A percentile compares a stretch with the other conserved stretches of the same genome.
phyloP scores from a whole-genome alignment of 768 basidiomycete species.

The Suillus placidus region DNA sequence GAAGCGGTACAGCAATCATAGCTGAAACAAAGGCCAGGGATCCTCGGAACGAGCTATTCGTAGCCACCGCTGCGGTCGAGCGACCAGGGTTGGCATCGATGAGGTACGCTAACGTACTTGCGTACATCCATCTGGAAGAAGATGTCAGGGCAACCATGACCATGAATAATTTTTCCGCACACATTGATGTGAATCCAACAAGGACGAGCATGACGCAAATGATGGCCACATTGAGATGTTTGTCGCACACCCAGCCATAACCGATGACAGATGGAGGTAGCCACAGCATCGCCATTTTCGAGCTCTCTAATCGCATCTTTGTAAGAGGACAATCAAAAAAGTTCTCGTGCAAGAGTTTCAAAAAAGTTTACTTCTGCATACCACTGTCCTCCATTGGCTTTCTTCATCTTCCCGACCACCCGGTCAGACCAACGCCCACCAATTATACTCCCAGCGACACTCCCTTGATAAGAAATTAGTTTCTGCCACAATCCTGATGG shows the following conservation, averaged over 20 bases:
- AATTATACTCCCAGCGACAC: slow-evolving; percentile 52
- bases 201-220: slow-evolving; percentile 74
- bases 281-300: slow-evolving; percentile 53
- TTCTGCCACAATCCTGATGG: not conserved
- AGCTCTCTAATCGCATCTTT: slow-evolving; percentile 75
- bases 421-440: slow-evolving; percentile 65
- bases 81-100: slow-evolving; percentile 86
- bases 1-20: slow-evolving; percentile 75
- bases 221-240: slow-evolving; percentile 64
- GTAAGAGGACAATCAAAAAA: not conserved
- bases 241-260: slow-evolving; percentile 75
- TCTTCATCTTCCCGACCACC: slow-evolving; percentile 45
- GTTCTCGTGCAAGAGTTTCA: not conserved
- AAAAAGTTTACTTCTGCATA: slow-evolving; percentile 63
- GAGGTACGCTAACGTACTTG: slow-evolving; percentile 77
- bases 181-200: slow-evolving; percentile 77
- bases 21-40: slow-evolving; percentile 65
- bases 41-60: slow-evolving; percentile 79
- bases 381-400: slow-evolving; percentile 45
- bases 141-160: slow-evolving; percentile 7
- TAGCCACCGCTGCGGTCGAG: slow-evolving; percentile 73
- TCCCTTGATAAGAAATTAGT: slow-evolving; percentile 35
- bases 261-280: slow-evolving; percentile 62
- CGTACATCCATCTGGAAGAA: slow-evolving; percentile 54
- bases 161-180: slow-evolving; percentile 24